These are phyloP conservation scores for Ogataea paraovalis DNA, from an alignment of 805 yeast genomes.

Conservation along the genomic window DNA sequence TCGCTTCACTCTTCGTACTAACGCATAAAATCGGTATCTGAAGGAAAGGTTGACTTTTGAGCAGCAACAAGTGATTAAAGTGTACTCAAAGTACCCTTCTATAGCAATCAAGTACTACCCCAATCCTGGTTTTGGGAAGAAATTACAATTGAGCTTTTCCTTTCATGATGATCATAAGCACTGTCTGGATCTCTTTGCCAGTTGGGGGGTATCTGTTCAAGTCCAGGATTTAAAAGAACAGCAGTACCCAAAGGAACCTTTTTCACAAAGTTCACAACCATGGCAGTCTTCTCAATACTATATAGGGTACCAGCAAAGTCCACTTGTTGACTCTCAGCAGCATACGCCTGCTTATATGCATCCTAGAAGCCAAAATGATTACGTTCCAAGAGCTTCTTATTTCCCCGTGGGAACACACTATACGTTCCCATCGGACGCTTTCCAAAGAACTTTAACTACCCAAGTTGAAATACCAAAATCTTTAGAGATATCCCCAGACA, in stretches of 20 bases:
- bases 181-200: slow-evolving; percentile 13
- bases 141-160: slow-evolving; percentile 19
- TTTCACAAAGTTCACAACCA: slow-evolving; percentile 1
- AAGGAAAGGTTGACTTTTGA: slow-evolving; percentile 23
- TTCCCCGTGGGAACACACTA: too few relatives aligned
- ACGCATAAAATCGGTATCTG: background rate
- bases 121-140: slow-evolving; percentile 9
- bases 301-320: too few relatives aligned
- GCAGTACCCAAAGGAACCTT: background rate
- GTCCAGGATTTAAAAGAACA: slow-evolving; percentile 5
- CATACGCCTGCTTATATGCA: too few relatives aligned
- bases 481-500: too few relatives aligned
- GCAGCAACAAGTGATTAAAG: slow-evolving; percentile 15
- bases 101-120: slow-evolving; percentile 23
- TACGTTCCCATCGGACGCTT: too few relatives aligned
- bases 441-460: too few relatives aligned
- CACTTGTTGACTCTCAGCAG: too few relatives aligned
- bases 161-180: slow-evolving; percentile 8
- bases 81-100: slow-evolving; percentile 22
- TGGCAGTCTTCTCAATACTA: too few relatives aligned
- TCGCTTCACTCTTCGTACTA: background rate
- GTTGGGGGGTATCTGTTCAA: slow-evolving; percentile 14
- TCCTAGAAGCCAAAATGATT: too few relatives aligned
- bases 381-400: too few relatives aligned
- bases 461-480: too few relatives aligned